phyloP scores from a whole-genome alignment of 345 rosid species.

The Dimocarpus longan region DNA sequence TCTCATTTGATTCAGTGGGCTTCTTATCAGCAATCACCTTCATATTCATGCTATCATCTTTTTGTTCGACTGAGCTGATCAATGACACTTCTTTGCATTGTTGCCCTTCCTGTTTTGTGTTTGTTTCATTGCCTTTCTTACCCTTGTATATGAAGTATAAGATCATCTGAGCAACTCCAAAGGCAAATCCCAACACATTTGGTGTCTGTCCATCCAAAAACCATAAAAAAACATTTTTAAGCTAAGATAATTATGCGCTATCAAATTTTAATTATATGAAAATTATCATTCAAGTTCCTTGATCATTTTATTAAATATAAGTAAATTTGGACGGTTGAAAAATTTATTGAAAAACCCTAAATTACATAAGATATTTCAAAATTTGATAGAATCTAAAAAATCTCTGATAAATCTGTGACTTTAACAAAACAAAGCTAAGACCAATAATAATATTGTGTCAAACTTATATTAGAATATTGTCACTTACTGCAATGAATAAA shows the following conservation, averaged over 20 bases:
- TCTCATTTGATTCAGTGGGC: not conserved
- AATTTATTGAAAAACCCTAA: too few species aligned
- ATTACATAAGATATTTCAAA: not conserved
- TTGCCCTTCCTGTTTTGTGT: constrained; percentile 8
- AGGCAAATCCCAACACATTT: constrained; percentile 50
- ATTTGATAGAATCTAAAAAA: too few species aligned
- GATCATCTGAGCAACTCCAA: constrained; percentile 73
- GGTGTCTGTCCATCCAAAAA: constrained; percentile 46
- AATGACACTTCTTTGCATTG: not conserved
- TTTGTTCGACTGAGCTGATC: not conserved
- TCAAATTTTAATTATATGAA: too few species aligned
- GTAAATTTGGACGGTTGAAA: too few species aligned
- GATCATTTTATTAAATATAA: too few species aligned
- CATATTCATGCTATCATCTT: not conserved
- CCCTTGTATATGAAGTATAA: constrained; percentile 64
- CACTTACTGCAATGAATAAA: constrained; percentile 70
- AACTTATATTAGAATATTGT: not conserved
- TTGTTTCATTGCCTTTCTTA: constrained; percentile 19
- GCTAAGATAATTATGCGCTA: too few species aligned
- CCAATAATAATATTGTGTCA: not conserved
- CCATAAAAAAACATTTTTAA: not conserved
- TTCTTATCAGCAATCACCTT: not conserved
- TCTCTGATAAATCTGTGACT: too few species aligned
- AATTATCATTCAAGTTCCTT: too few species aligned
- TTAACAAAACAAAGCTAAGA: too few species aligned